These are phyloP conservation scores for Diplodia seriata DNA, from an alignment of 2,329 filamentous ascomycete species.

Conservation along the genomic window DNA sequence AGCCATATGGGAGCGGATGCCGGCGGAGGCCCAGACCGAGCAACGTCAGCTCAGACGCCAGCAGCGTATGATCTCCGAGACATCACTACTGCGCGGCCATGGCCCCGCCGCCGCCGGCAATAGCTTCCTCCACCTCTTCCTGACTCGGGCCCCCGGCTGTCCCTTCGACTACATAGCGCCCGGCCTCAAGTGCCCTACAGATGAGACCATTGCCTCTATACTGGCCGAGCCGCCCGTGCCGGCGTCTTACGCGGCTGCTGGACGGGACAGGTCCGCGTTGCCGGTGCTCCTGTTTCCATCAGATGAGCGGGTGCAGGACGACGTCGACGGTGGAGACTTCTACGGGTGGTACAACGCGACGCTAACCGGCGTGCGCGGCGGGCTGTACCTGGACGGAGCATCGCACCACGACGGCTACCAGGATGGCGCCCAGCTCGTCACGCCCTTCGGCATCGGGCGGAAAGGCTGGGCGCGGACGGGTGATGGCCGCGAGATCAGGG, in stretches of 20 bases:
- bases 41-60: conserved; percentile 2
- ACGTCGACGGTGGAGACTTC: conserved; percentile 7
- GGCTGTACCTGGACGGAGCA: conserved; percentile 15
- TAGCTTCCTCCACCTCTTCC: conserved; percentile 17
- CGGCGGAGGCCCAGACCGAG: conserved; percentile 3
- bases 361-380: conserved; percentile 10
- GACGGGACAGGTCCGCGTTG: not conserved
- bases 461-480: conserved; percentile 3
- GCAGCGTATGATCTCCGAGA: conserved; percentile 6
- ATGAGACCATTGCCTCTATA: not conserved
- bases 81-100: not conserved
- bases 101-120: not conserved
- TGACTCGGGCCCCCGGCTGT: conserved; percentile 15
- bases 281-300: conserved; percentile 27
- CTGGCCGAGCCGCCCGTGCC: not conserved
- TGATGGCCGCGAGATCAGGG: not conserved
- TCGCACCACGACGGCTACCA: not conserved
- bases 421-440: conserved; percentile 17
- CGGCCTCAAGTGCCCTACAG: conserved; percentile 18
- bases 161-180: conserved; percentile 27
- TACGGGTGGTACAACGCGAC: conserved; percentile 3
- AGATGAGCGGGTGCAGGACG: conserved; percentile 2
- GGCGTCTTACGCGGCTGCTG: not conserved
- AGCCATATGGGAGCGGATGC: conserved; percentile 13
- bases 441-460: conserved; percentile 3